Evolutionary conservation across 768 basidiomycete species (phyloP).

Genomic region (Lactarius trivialis): DNA sequence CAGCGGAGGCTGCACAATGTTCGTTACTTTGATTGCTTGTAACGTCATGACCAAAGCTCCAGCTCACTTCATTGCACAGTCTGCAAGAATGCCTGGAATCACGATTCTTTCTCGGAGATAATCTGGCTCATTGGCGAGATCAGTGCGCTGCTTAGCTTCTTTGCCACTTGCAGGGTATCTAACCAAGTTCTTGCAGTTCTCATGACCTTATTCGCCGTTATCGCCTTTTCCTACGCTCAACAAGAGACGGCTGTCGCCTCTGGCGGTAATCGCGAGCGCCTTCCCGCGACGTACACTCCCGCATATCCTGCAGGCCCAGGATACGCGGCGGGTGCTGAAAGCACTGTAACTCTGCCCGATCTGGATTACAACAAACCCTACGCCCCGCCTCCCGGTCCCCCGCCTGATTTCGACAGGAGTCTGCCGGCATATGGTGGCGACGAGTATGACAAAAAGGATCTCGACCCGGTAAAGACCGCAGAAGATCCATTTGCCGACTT

Average conservation of each 20-base stretch:
- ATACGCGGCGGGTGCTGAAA: slow-evolving; percentile 19
- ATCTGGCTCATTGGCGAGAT: slow-evolving; percentile 52
- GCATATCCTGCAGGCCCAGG: slow-evolving; percentile 26
- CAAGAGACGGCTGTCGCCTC: slow-evolving; percentile 54
- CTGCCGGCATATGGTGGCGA: slow-evolving; percentile 40
- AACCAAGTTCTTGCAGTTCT: slow-evolving; percentile 37
- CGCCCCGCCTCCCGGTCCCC: slow-evolving; percentile 47
- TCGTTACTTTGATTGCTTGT: slow-evolving; percentile 23
- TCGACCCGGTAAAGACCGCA: slow-evolving; percentile 29
- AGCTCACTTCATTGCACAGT: slow-evolving; percentile 35
- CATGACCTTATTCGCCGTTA: slow-evolving; percentile 51
- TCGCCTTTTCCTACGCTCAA: slow-evolving; percentile 68
- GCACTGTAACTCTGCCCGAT: slow-evolving; percentile 22
- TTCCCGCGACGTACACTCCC: slow-evolving; percentile 29
- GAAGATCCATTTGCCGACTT: slow-evolving; percentile 56
- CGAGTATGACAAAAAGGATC: slow-evolving; percentile 23
- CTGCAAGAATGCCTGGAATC: slow-evolving; percentile 55
- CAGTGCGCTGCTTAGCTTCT: slow-evolving; percentile 38
- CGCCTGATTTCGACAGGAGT: slow-evolving; percentile 33
- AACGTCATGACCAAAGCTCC: not conserved
- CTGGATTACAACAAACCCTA: slow-evolving; percentile 27
- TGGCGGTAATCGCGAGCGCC: slow-evolving; percentile 42
- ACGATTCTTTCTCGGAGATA: slow-evolving; percentile 64
- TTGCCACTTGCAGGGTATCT: not conserved
- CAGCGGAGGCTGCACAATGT: slow-evolving; percentile 44